Evolutionary conservation across 2,329 filamentous ascomycete genomes (phyloP).

Genomic region (Cordyceps fumosorosea): DNA sequence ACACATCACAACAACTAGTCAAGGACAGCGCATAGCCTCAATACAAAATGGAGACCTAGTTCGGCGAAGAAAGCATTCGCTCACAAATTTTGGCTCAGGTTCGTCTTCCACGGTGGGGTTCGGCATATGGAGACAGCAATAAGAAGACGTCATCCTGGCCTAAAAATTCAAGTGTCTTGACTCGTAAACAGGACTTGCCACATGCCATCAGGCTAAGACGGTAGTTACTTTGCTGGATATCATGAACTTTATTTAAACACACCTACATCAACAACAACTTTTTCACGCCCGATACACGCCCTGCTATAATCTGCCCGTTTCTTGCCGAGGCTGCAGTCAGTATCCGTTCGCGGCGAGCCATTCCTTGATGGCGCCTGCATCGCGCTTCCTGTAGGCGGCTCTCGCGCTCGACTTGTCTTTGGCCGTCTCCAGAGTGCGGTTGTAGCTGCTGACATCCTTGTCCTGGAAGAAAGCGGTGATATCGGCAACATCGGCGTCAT

Average conservation of each 20-base stretch:
- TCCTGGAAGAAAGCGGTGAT: slow-evolving; percentile 78
- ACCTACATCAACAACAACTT: not conserved
- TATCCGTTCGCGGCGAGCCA: slow-evolving; percentile 61
- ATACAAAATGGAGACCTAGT: not conserved
- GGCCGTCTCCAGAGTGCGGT: slow-evolving; percentile 77
- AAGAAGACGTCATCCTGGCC: not conserved
- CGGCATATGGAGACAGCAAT: not conserved
- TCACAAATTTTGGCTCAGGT: too few species aligned
- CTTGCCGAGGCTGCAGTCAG: slow-evolving; percentile 18
- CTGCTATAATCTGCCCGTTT: not conserved
- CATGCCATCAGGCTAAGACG: not conserved
- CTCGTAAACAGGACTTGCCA: not conserved
- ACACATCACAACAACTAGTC: too few species aligned
- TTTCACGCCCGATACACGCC: not conserved
- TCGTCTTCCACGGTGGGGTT: not conserved
- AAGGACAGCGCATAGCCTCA: not conserved
- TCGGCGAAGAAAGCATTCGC: not conserved
- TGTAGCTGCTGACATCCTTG: slow-evolving; percentile 81
- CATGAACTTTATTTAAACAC: not conserved
- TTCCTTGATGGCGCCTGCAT: slow-evolving; percentile 64
- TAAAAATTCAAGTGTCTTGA: not conserved
- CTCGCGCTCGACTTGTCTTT: slow-evolving; percentile 80
- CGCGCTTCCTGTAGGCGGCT: slow-evolving; percentile 74
- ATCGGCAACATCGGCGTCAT: slow-evolving; percentile 61
- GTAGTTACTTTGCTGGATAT: not conserved